Percentiles rank a stretch among this genome's conserved stretches.
phyloP scores from a whole-genome alignment of 305 asterid genomes.

The Fraxinus sp. region DNA sequence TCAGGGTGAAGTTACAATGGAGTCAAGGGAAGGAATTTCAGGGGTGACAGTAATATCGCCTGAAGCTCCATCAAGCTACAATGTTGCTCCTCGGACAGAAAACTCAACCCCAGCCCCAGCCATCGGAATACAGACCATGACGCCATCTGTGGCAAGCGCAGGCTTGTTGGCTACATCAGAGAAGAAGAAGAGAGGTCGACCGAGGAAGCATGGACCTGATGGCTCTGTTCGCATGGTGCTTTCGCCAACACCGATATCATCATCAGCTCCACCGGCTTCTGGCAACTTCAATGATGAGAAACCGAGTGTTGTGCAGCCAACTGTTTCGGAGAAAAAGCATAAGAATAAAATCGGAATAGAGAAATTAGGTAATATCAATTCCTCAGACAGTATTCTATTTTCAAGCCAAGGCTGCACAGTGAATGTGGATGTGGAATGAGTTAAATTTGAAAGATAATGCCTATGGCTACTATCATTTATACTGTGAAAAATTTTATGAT shows the following conservation, averaged over 20 bases:
- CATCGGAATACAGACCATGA: conserved; percentile 24
- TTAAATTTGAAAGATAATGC: not conserved
- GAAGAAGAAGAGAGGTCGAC: conserved; percentile 85
- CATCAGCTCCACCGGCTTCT: conserved; percentile 47
- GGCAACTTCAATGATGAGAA: conserved; percentile 38
- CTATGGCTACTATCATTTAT: not conserved
- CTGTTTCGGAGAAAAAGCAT: conserved; percentile 46
- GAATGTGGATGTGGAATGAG: not conserved
- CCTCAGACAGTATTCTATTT: not conserved
- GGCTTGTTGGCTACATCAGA: conserved; percentile 33
- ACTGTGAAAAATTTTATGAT: not conserved
- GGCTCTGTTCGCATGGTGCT: conserved; percentile 36
- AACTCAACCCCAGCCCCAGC: conserved; percentile 23
- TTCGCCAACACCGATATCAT: conserved; percentile 46
- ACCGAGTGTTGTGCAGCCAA: conserved; percentile 28
- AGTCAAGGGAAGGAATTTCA: conserved; percentile 54
- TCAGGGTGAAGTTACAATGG: conserved; percentile 39
- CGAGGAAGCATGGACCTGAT: conserved; percentile 72
- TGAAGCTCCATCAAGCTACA: conserved; percentile 59
- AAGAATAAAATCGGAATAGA: conserved; percentile 48
- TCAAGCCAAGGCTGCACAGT: not conserved
- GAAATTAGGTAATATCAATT: conserved; percentile 45
- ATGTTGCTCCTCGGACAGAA: conserved; percentile 55
- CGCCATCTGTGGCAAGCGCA: conserved; percentile 23
- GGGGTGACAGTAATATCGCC: conserved; percentile 51